Conservation (phyloP, 1,284 basidiomycete genomes). For the Limonomyces culmigenus region DNA sequence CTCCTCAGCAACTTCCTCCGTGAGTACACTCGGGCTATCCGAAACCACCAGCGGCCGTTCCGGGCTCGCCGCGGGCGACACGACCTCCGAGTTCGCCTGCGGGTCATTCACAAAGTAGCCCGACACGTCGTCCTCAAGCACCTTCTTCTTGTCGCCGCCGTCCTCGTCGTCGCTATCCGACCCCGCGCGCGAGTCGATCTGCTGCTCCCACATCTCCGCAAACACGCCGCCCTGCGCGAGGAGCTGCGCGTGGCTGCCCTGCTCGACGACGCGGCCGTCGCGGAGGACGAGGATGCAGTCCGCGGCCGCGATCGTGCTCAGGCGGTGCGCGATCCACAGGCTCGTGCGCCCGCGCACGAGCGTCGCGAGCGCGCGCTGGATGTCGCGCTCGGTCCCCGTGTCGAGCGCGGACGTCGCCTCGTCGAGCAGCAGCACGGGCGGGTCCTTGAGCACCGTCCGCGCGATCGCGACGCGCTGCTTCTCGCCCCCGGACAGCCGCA, state of each 20-base stretch:
- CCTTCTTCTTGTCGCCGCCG: too few species aligned
- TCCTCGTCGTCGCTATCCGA: conserved; percentile 34
- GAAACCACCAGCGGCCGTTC: conserved; percentile 11
- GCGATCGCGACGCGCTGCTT: conserved; percentile 82
- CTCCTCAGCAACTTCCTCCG: too few species aligned
- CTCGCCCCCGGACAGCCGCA: conserved; percentile 65
- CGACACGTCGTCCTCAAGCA: conserved; percentile 24
- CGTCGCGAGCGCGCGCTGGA: conserved; percentile 69
- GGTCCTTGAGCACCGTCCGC: conserved; percentile 71
- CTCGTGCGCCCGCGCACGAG: conserved; percentile 55
- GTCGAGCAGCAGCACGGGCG: conserved; percentile 70
- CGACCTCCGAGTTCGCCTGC: too few species aligned
- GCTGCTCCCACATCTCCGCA: conserved; percentile 71
- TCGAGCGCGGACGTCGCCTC: conserved; percentile 73
- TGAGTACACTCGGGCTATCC: too few species aligned
- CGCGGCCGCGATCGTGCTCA: conserved; percentile 62
- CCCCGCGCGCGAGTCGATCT: conserved; percentile 36
- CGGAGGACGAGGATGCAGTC: conserved; percentile 75
- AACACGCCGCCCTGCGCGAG: conserved; percentile 53
- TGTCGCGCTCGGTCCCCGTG: conserved; percentile 70
- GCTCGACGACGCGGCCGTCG: conserved; percentile 68
- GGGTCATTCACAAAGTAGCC: conserved; percentile 25
- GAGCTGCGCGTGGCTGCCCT: conserved; percentile 60
- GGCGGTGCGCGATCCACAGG: conserved; percentile 64
- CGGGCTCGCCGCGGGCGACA: conserved; percentile 12